Base-by-base conservation (phyloP, 441 rosid genomes). In the Aleurites moluccanus region DNA sequence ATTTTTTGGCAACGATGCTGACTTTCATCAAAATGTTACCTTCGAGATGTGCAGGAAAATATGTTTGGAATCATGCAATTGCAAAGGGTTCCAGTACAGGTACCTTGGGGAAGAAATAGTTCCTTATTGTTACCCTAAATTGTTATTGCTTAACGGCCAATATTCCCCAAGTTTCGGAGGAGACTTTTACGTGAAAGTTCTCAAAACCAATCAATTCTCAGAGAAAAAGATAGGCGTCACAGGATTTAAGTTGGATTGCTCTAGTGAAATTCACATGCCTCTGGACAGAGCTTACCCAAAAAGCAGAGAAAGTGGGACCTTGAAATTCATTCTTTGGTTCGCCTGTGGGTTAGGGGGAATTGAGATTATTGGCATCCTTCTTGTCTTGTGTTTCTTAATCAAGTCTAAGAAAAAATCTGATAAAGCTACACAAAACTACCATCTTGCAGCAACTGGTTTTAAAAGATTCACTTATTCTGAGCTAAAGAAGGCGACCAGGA, bases 401-500 rank as follows among this genome's bases (percentile, higher is more conserved):
- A 66, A 40, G 23, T 23, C 38, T 7, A 67, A 10, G 10, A 28
- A 47, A 28, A 23, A 69, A 11, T 27, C 59, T 1, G 56, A 49
- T 25, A 21, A 25, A 9, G 30, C 21, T 4, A 21, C 14, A 18
- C 53, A 56, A 28, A 38, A 50, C 16, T 71, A 79, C 21, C 27
- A 55, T n/a, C 27, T 28, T 20, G 59, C 77, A 28, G 70, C 30
- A 16, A 84, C 92, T 10, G 86, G 85, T 56, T 68, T 90, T 57
- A 88, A 87, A 86, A 79, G 78, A 70, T 95, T 92, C 80, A 85
- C 81, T 73, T 82, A 86, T 10, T 80, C 88, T 0, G 97, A 91
- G 76, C 82, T 95, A 38, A 91, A 80, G 77, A 80, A 79, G 49
- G 83, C 98, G 72, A 90, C 98, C 0, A 83, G 74, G 70, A 85